These are phyloP conservation scores for Solanum chilense DNA, from an alignment of 257 asterid genomes.

Conservation along the genomic window DNA sequence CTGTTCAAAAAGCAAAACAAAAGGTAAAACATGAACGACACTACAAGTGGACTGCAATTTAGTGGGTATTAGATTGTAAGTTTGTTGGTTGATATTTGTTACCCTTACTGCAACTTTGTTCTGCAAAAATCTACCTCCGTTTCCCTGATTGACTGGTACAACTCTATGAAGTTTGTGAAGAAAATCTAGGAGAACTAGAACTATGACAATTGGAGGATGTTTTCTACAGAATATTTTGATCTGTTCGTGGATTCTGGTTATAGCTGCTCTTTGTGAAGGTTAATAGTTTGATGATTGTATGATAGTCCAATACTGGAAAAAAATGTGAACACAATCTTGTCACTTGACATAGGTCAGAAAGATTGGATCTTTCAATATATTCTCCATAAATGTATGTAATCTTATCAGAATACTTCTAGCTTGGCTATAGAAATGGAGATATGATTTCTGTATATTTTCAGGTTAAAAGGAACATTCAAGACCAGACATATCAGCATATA, in stretches of 20 bases:
- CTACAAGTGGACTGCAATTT: background rate
- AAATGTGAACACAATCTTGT: background rate
- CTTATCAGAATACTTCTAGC: background rate
- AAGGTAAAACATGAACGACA: background rate
- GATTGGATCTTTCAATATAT: background rate
- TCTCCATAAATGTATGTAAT: background rate
- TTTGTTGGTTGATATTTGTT: background rate
- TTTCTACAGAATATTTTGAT: background rate
- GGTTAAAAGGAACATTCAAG: slow-evolving; percentile 32
- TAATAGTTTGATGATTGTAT: background rate
- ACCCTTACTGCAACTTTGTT: background rate
- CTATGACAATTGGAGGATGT: background rate
- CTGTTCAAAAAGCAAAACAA: background rate
- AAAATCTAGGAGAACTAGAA: background rate
- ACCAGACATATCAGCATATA: slow-evolving; percentile 28
- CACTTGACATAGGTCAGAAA: background rate
- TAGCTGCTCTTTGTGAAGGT: background rate
- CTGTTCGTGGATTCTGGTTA: background rate
- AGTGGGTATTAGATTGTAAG: background rate
- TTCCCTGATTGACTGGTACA: background rate
- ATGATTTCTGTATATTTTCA: slow-evolving; percentile 8
- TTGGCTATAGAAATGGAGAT: background rate
- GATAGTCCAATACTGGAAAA: background rate
- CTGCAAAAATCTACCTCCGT: background rate
- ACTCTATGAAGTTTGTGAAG: background rate